Base-by-base conservation (phyloP, 306 rosid genomes). In the Citrullus amarus region DNA sequence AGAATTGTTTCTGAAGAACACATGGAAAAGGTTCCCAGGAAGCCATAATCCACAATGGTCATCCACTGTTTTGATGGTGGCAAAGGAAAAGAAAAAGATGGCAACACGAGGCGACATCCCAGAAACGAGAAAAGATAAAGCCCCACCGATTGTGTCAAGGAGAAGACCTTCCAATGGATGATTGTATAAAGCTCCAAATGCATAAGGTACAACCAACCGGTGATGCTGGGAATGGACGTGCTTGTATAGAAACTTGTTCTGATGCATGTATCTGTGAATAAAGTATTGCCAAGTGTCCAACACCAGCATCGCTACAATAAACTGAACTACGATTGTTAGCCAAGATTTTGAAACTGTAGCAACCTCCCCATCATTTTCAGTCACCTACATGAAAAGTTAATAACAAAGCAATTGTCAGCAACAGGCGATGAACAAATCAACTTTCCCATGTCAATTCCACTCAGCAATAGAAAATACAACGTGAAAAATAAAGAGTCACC, bases 281-380 rank as follows among this genome's bases (percentile, higher is more conserved):
- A 95, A 89, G 90, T 95, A 95, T 77, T 95, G 99, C 97, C 97
- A 95, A 11, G 99, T 90, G 82, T 95, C 99, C 91, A 95, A 82
- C 76, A 95, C 89, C 78, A 92, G 46, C 97, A 92, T 95, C 10
- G 93, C 99, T 48, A 87, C 88, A 43, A 88, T 76, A 86, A 95
- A 92, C 80, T 92, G 99, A 55, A 85, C 91, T 79, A 80, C 58
- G 57, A 67, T 89, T 14, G 89, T 82, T 13, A 82, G 68, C 79
- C 96, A 92, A 77, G 86, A 57, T 48, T 79, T 80, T 75, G 85
- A 69, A 85, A n/a, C 77, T 28, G 83, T 12, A 46, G 55, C 63
- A 53, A 57, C 79, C 32, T 78, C 89, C 58, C 66, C 80, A 79
- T 87, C 91, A 79, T 84, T 81, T 78, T 90, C 96, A 17, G 93